Evolutionary conservation across 257 asterid genomes (phyloP).

Genomic region (Striga asiatica): DNA sequence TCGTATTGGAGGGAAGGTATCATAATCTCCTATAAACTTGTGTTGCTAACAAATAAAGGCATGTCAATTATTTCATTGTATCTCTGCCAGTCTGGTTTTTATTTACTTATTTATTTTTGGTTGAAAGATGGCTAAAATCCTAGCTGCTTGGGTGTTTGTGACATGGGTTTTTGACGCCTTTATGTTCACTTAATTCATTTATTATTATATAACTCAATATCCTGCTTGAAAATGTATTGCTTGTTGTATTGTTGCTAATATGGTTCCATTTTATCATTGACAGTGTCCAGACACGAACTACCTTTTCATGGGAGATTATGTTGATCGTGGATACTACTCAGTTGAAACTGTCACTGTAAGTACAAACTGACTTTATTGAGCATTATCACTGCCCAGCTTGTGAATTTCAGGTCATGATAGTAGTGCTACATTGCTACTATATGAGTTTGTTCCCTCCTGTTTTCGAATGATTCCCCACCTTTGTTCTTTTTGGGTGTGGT

Average conservation of each 20-base stretch:
- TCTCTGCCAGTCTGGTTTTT: neutral
- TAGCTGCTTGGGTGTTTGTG: neutral
- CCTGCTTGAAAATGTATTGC: neutral
- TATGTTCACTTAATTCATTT: neutral
- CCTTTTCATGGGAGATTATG: conserved; percentile 92
- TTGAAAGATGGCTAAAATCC: neutral
- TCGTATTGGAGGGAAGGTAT: conserved; percentile 67
- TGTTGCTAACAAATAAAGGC: neutral
- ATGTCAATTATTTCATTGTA: neutral
- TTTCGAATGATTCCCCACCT: neutral
- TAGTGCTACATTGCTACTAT: neutral
- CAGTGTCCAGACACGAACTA: conserved; percentile 97
- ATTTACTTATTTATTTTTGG: neutral
- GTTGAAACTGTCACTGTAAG: conserved; percentile 95
- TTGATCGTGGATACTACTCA: conserved; percentile 90
- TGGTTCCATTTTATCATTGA: conserved; percentile 22
- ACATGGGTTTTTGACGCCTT: neutral
- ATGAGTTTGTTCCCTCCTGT: neutral
- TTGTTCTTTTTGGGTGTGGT: neutral
- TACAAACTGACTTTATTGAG: conserved; percentile 17
- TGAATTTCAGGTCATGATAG: conserved; percentile 1
- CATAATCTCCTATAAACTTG: neutral
- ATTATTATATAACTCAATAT: neutral
- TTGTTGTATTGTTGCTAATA: conserved; percentile 14
- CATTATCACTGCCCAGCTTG: conserved; percentile 3